Evolutionary conservation across 176 grass and related monocot species (phyloP), one percentile per base, ranked within the genome.

Genomic region (Oryza longistaminata): DNA sequence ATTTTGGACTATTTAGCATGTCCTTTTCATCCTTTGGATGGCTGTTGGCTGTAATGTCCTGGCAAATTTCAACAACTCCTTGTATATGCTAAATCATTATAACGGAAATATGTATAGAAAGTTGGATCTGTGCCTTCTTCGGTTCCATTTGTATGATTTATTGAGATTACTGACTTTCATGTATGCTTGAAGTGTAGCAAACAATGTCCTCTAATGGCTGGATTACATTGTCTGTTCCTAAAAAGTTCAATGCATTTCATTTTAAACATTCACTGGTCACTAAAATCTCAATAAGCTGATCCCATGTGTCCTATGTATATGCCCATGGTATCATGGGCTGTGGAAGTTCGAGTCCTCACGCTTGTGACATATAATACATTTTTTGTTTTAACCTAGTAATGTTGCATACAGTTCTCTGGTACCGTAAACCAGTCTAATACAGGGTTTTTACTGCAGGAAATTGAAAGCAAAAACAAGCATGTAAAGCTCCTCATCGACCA

Each of bases 401-500:
- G n/a, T n/a, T n/a, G n/a, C n/a, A n/a, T n/a, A n/a, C n/a, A n/a
- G n/a, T n/a, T n/a, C n/a, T n/a, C n/a, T 64, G 40, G 0, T 44
- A 27, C 10, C 44, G 45, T 9, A 37, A 37, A 34, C 27, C 27
- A 76, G 16, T 80, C 81, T 88, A 83, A 84, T 43, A 67, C 76
- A 27, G 2, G 48, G 64, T 86, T 33, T 73, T 85, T n/a, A 52
- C 60, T 90, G 85, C 90, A 99, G 96, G 93, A 99, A 84, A 93
- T 94, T 79, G 91, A 94, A 92, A 88, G 39, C 14, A 99, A 96
- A 85, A 99, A 96, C 76, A 91, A 91, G 71, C 83, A 88, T 21
- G 49, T 96, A 35, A 99, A 96, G 79, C 71, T 92, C 62, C 85
- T 99, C 39, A 96, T 99, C 2, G 81, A 96, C 86, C 93, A 99